Evolutionary conservation across 139 green algal species (phyloP).

Genomic region (Asterochloris sp.): DNA sequence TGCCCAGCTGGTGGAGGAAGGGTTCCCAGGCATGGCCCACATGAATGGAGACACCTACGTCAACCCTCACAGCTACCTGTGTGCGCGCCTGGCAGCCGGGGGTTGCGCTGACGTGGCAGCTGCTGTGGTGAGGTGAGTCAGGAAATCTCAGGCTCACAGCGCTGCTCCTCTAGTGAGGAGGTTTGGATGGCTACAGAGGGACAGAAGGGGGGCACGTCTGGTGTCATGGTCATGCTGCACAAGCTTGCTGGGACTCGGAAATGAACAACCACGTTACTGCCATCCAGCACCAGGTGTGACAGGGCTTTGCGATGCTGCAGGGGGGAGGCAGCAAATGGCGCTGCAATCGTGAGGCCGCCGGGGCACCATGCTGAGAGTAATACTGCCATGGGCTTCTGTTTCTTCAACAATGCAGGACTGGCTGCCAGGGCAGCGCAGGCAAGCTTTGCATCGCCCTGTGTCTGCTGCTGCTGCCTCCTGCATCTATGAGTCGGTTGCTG

Average conservation of each 20-base stretch:
- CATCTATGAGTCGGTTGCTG: background rate
- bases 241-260: too few relatives aligned
- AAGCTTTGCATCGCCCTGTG: background rate
- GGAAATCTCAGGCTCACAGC: background rate
- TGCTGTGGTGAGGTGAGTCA: slow-evolving; percentile 28
- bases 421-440: slow-evolving; percentile 39
- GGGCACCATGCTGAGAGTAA: slow-evolving; percentile 52
- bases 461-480: background rate
- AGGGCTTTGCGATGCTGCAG: slow-evolving; percentile 3
- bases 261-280: too few relatives aligned
- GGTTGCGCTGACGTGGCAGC: slow-evolving; percentile 54
- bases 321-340: slow-evolving; percentile 33
- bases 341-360: slow-evolving; percentile 47
- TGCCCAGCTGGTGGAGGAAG: background rate
- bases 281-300: background rate
- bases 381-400: slow-evolving; percentile 68
- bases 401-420: slow-evolving; percentile 77
- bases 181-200: too few relatives aligned
- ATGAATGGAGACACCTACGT: slow-evolving; percentile 63
- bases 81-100: slow-evolving; percentile 64
- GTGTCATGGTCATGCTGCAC: too few relatives aligned
- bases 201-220: background rate
- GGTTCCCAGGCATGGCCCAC: slow-evolving; percentile 9
- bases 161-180: too few relatives aligned
- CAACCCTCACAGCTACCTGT: slow-evolving; percentile 55